Percentiles rank a stretch among this genome's conserved stretches.
Conservation (phyloP, 2,329 filamentous ascomycete genomes). For the Phyllosticta paracitricarpa region DNA sequence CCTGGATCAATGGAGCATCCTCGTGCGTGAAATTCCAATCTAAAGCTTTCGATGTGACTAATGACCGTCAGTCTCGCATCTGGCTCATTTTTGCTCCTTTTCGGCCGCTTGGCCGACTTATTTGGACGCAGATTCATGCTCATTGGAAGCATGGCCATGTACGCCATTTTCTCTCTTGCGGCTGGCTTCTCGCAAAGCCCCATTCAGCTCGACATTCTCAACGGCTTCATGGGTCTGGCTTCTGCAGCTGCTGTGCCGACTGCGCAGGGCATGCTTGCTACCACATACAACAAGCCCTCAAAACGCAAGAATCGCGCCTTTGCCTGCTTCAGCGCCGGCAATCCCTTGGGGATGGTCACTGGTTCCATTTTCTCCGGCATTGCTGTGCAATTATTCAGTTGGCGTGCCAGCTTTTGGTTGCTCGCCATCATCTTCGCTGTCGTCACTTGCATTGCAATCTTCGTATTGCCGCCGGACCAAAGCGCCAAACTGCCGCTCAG, state of each 20-base stretch:
- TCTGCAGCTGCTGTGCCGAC: slow-evolving; percentile 55
- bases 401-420: slow-evolving; percentile 54
- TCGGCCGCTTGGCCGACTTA: slow-evolving; percentile 56
- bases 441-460: slow-evolving; percentile 48
- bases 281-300: slow-evolving; percentile 51
- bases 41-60: neutral
- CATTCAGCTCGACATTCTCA: slow-evolving; percentile 52
- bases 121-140: slow-evolving; percentile 55
- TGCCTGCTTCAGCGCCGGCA: slow-evolving; percentile 51
- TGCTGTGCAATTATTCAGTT: slow-evolving; percentile 50
- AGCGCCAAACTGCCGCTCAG: slow-evolving; percentile 37
- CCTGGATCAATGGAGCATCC: slow-evolving; percentile 56
- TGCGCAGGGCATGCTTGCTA: slow-evolving; percentile 54
- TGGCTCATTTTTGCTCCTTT: slow-evolving; percentile 56
- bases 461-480: slow-evolving; percentile 50
- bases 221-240: slow-evolving; percentile 54
- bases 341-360: slow-evolving; percentile 47
- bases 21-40: slow-evolving; percentile 32
- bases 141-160: slow-evolving; percentile 49
- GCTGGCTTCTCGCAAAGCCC: slow-evolving; percentile 51
- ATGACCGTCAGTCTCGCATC: slow-evolving; percentile 42
- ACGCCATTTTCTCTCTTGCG: slow-evolving; percentile 46
- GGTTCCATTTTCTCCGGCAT: slow-evolving; percentile 53
- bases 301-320: slow-evolving; percentile 56
- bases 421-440: slow-evolving; percentile 54